Base-by-base conservation (phyloP, 352 stramenopile species). In the Phytopythium litorale region DNA sequence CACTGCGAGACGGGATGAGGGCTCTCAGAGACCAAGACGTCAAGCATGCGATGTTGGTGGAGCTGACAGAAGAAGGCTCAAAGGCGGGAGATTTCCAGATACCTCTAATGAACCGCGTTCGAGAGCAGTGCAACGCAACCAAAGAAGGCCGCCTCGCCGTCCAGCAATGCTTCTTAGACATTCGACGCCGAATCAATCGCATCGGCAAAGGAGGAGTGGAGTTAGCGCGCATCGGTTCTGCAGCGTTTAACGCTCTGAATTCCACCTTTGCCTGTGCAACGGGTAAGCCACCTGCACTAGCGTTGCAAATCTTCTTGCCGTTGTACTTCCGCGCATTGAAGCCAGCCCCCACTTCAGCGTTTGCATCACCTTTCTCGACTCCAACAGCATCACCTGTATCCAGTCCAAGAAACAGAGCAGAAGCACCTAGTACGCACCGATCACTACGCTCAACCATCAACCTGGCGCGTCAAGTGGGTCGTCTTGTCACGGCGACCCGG, bases 1-100 rank as follows among this genome's bases (percentile, higher is more conserved):
- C 69, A 3, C 32, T 90, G 11, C 59, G 66, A 30, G 68, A 84
- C 16, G 56, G 58, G 0, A 28, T 54, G 13, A 55, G 79, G 1
- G 43, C 53, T 7, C 56, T 61, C 0, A 54, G 74, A 50, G 67
- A 69, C 0, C 38, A 76, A 3, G 60, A 61, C 4, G 46, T 60
- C 7, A 49, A 78, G 4, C 33, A 54, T 7, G 56, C 76, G 1
- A 33, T 38, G 25, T 60, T 90, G 0, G 79, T 66, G 1, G 73
- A 77, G 25, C 56, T 79, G 11, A 60, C 83, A 4, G 78, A 87
- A 57, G 65, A 69, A 30, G 73, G 75, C 4, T 76, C 65, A 9
- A 72, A 73, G 15, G 60, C 67, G 7, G 79, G 75, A 6, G 70
- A 86, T 1, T 84, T 88, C 32, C 69, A 84, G n/a, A 21, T 71